Base-by-base conservation (phyloP, 129 eudicot species). In the Pulicaria dysenterica region DNA sequence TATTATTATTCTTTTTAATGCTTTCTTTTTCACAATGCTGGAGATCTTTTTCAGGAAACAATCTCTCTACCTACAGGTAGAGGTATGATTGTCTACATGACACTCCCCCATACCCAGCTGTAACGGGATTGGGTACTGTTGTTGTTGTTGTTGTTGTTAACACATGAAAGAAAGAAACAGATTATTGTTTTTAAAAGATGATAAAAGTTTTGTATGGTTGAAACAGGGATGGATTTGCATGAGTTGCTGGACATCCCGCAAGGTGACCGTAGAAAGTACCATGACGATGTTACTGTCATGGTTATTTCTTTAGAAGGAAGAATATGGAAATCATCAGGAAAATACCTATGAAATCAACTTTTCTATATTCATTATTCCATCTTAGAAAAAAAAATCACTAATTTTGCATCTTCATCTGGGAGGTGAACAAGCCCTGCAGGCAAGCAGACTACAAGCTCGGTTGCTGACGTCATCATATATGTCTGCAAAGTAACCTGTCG, bases 311-410 rank as follows among this genome's bases (percentile, higher is more conserved):
- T 92, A 66, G 98, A 89, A 82, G 96, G 96, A 42, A 82, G 95
- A 76, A 92, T 92, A 45, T 92, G 98, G 96, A 86, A 85, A 59
- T 89, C 96, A 16, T 92, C 96, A 4, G 98, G 96, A 71, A 90
- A 90, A 80, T 90, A 90, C 80, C 81, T 85, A 17, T 87, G 79
- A 83, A 66, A 61, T n/a, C 39, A 8, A 24, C 9, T 56, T 8
- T 56, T 56, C 61, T 56, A 17, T 19, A 56, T 56, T 39, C 61
- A 24, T 54, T 13, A 31, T 3, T 55, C 39, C 31, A 24, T 24
- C 31, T 24, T 24, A 24, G 31, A 24, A 24, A 24, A 24, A 24
- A 24, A 24, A 24, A 24, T 0, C 31, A 24, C n/a, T 34, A 41
- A 43, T 42, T 39, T 43, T 10, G 42, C 57, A 70, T 41, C 51